Base-by-base conservation (phyloP, 352 stramenopile genomes). In the Phytophthora cryptogea region DNA sequence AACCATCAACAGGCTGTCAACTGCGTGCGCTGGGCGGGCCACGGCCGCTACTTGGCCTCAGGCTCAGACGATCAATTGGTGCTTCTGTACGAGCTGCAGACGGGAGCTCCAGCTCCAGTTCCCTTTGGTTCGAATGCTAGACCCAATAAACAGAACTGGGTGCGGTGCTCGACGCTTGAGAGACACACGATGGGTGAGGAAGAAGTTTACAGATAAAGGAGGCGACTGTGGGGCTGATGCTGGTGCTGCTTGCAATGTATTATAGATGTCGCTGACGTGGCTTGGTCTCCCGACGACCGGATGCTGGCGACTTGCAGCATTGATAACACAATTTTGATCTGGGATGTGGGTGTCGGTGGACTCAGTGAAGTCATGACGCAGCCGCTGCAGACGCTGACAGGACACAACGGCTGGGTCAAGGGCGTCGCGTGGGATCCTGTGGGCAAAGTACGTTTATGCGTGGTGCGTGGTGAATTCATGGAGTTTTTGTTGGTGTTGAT, bases 261-360 rank as follows among this genome's bases (percentile, higher is more conserved):
- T 62, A 35, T 43, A 94, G 86, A 95, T 58, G 87, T 95, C 43
- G 80, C 90, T 35, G 87, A 95, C 37, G 55, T 95, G 5, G 84
- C 87, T 17, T 95, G 87, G 87, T 95, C 87, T 2, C 87, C 87
- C 0, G 87, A 95, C 64, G 87, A 95, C 60, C 83, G 84, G 6
- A 91, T 94, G 66, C 63, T 95, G 14, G 87, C 87, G n/a, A 94
- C 84, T 2, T 95, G 87, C 68, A 94, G 84, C 54, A 94, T 95
- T 54, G 87, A 95, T 69, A 95, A 95, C 58, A 83, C 81, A 30
- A 93, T 95, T 57, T 72, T 91, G 42, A 90, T 95, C 51, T 95
- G 87, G 87, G 80, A 89, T 52, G 80, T 95, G 20, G 77, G 84
- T 48, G 63, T 76, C 10, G 62, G 75, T 1, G 69, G 63, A 26